phyloP scores from a whole-genome alignment of 164 flowering plant genomes.

The Piper longum region DNA sequence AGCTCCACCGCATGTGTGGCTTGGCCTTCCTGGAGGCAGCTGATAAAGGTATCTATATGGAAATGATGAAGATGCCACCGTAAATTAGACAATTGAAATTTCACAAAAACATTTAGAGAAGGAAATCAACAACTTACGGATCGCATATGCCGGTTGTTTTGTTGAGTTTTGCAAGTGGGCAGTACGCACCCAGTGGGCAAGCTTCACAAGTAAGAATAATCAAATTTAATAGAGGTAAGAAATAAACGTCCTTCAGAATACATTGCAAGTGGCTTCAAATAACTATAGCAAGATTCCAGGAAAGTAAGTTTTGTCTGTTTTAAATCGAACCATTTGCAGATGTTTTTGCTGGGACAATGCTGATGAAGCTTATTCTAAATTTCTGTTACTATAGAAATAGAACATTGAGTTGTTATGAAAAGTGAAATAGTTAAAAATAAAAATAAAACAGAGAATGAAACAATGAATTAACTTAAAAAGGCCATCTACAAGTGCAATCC shows the following conservation, averaged over 20 bases:
- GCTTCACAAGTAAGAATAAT: slow-evolving; percentile 29
- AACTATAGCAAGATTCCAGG: background rate
- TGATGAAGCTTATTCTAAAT: too few relatives aligned
- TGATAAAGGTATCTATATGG: slow-evolving; percentile 70
- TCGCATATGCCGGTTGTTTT: slow-evolving; percentile 66
- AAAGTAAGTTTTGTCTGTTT: too few relatives aligned
- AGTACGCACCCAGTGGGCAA: slow-evolving; percentile 85
- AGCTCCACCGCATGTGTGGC: slow-evolving; percentile 89
- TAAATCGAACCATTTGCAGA: background rate
- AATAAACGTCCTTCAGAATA: background rate
- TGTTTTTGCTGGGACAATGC: background rate
- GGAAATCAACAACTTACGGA: slow-evolving; percentile 57
- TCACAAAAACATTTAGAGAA: background rate
- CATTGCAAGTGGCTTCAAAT: too few relatives aligned
- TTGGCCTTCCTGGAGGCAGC: slow-evolving; percentile 57
- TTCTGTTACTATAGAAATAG: background rate
- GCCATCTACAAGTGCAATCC: too few relatives aligned
- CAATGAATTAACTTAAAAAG: too few relatives aligned
- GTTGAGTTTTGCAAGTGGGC: slow-evolving; percentile 70
- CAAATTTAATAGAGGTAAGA: background rate
- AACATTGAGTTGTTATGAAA: too few relatives aligned
- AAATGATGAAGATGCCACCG: slow-evolving; percentile 5
- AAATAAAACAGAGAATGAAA: too few relatives aligned
- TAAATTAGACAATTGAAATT: too few relatives aligned
- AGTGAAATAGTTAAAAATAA: too few relatives aligned